Evolutionary conservation across 345 rosid species (phyloP).

Genomic region (Boechera divaricarpa): DNA sequence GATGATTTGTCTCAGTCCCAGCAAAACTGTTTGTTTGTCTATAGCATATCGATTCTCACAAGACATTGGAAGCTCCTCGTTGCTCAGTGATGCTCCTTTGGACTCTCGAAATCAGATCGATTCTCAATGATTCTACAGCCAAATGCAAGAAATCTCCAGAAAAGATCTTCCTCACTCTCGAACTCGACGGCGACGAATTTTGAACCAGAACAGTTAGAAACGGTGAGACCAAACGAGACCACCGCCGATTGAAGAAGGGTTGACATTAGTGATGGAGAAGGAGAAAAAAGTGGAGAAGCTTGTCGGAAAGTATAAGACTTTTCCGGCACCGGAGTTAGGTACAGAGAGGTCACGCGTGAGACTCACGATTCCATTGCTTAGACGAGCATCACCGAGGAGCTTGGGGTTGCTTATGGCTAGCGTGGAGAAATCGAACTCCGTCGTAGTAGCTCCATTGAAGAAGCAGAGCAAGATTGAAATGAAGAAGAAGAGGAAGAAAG

Average conservation of each 20-base stretch:
- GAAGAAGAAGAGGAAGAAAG: slow-evolving; percentile 35
- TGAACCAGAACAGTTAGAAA: slow-evolving; percentile 37
- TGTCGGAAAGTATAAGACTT: slow-evolving; percentile 67
- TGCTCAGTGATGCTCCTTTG: too few relatives aligned
- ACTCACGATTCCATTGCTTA: slow-evolving; percentile 76
- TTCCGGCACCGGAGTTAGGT: slow-evolving; percentile 84
- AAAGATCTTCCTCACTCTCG: slow-evolving; percentile 33
- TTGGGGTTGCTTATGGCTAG: slow-evolving; percentile 68
- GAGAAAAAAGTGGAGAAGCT: slow-evolving; percentile 85
- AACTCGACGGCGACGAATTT: slow-evolving; percentile 82
- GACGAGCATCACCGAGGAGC: slow-evolving; percentile 87
- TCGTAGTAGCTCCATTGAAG: slow-evolving; percentile 39
- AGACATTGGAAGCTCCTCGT: too few relatives aligned
- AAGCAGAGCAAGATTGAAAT: slow-evolving; percentile 22
- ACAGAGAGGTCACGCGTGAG: slow-evolving; percentile 88
- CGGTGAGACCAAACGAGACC: slow-evolving; percentile 71
- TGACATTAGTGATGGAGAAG: slow-evolving; percentile 64
- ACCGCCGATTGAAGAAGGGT: slow-evolving; percentile 83
- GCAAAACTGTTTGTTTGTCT: too few relatives aligned
- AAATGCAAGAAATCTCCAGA: too few relatives aligned
- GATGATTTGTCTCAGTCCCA: too few relatives aligned
- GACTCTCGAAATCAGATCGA: too few relatives aligned
- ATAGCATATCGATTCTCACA: too few relatives aligned
- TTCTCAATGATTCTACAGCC: too few relatives aligned
- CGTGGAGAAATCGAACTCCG: slow-evolving; percentile 81